Percentiles rank a stretch among this genome's conserved stretches.
Conservation (phyloP, 2,329 filamentous ascomycete genomes). For the Scedosporium apiospermum region DNA sequence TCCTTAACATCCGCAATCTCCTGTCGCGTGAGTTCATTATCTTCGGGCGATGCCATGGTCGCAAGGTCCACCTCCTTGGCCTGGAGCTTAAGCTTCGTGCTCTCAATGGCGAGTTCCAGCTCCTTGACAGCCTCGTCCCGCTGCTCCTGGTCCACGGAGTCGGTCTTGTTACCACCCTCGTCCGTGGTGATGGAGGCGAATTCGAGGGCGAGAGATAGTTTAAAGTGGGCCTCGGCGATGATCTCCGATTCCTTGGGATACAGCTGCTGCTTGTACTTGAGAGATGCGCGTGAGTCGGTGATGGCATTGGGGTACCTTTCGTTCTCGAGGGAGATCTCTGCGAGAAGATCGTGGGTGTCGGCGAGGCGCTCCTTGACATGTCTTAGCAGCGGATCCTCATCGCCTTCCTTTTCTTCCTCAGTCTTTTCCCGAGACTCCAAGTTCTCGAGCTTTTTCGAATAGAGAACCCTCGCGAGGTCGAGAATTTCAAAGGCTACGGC, state of each 20-base stretch:
- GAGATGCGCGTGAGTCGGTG: slow-evolving; percentile 66
- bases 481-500: slow-evolving; percentile 77
- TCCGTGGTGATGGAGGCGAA: slow-evolving; percentile 71
- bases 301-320: slow-evolving; percentile 88
- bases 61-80: slow-evolving; percentile 59
- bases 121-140: slow-evolving; percentile 62
- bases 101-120: slow-evolving; percentile 65
- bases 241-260: slow-evolving; percentile 74
- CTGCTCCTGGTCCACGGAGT: slow-evolving; percentile 55
- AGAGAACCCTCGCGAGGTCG: slow-evolving; percentile 64
- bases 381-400: slow-evolving; percentile 30
- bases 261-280: slow-evolving; percentile 69
- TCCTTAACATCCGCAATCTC: slow-evolving; percentile 67
- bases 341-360: slow-evolving; percentile 87
- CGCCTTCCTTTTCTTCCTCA: slow-evolving; percentile 24
- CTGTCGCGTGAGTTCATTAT: slow-evolving; percentile 52
- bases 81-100: slow-evolving; percentile 60
- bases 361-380: slow-evolving; percentile 78
- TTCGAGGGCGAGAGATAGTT: slow-evolving; percentile 88
- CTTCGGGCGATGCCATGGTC: slow-evolving; percentile 53
- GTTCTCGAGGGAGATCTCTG: slow-evolving; percentile 95
- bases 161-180: slow-evolving; percentile 34
- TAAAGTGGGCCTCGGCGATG: slow-evolving; percentile 91
- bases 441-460: slow-evolving; percentile 43
- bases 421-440: slow-evolving; percentile 16